Conservation (phyloP, 2,329 filamentous ascomycete species). For the Colletotrichum salicis region DNA sequence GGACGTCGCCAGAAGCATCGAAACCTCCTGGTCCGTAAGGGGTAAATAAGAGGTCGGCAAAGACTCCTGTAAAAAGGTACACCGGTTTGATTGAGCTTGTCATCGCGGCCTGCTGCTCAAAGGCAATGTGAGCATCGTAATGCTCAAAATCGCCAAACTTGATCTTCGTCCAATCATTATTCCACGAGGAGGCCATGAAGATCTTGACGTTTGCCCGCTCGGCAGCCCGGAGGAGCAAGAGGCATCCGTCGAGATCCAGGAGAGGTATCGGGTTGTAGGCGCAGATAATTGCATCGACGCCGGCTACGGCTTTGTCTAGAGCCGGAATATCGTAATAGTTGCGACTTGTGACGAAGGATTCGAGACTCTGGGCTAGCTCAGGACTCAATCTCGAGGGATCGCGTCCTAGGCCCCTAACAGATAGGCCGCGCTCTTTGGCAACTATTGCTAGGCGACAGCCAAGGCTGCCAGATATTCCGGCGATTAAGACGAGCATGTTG, state of each 20-base stretch:
- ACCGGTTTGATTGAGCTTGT: constrained; percentile 43
- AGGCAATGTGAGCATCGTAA: constrained; percentile 49
- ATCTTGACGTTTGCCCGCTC: constrained; percentile 47
- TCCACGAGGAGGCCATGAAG: constrained; percentile 46
- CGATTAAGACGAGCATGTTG: constrained; percentile 50
- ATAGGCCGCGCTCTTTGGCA: constrained; percentile 43
- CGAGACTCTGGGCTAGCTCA: constrained; percentile 37
- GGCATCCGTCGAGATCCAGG: constrained; percentile 45
- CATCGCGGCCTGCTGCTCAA: constrained; percentile 43
- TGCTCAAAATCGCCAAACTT: constrained; percentile 43
- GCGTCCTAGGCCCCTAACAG: constrained; percentile 47
- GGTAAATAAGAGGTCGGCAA: constrained; percentile 42
- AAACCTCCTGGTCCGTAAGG: constrained; percentile 13
- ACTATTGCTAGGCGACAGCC: constrained; percentile 43
- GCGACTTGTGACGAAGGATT: constrained; percentile 41
- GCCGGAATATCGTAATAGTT: constrained; percentile 45
- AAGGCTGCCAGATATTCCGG: constrained; percentile 48
- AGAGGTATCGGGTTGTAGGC: constrained; percentile 41
- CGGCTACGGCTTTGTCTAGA: constrained; percentile 44
- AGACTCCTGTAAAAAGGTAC: constrained; percentile 44
- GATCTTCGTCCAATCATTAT: constrained; percentile 44
- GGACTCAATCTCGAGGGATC: constrained; percentile 42
- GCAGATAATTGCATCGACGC: constrained; percentile 49
- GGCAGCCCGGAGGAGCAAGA: constrained; percentile 48
- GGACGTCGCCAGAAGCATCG: neutral